A percentile compares a stretch with the other conserved stretches of the same genome.
These are phyloP conservation scores for Xylaria palmicola DNA, from an alignment of 495 filamentous ascomycete genomes.

Conservation along the genomic window DNA sequence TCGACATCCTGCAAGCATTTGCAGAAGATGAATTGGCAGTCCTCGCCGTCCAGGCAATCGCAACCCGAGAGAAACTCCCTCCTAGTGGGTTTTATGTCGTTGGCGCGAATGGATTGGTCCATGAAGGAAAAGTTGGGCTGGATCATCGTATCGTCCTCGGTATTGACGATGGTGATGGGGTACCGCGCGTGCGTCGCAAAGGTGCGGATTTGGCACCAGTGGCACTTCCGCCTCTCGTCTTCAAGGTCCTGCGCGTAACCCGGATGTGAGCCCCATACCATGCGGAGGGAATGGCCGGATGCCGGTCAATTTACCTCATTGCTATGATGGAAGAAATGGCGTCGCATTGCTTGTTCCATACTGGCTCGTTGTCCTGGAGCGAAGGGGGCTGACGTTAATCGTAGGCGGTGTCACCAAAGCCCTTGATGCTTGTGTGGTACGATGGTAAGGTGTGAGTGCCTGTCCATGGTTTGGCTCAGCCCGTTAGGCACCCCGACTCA, in stretches of 20 bases:
- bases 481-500: background rate
- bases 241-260: conserved; percentile 16
- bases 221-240: conserved; percentile 38
- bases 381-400: background rate
- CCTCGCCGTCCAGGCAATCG: conserved; percentile 43
- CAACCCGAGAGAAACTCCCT: conserved; percentile 56
- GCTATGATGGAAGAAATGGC: conserved; percentile 46
- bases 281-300: background rate
- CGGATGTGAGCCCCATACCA: background rate
- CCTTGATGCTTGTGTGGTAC: background rate
- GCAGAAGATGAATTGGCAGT: conserved; percentile 51
- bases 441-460: background rate
- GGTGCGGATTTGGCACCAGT: conserved; percentile 52
- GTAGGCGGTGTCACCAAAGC: background rate
- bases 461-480: background rate
- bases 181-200: conserved; percentile 39
- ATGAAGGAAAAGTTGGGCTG: conserved; percentile 56
- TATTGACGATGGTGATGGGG: conserved; percentile 52
- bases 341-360: conserved; percentile 39
- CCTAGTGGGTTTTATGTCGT: conserved; percentile 46
- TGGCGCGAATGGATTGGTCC: conserved; percentile 41
- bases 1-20: conserved; percentile 54
- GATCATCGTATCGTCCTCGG: conserved; percentile 39
- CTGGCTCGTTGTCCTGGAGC: background rate
- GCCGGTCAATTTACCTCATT: conserved; percentile 24